These are phyloP conservation scores for Acanthamoeba sp. DNA, from an alignment of 208 protist species.

Conservation along the genomic window DNA sequence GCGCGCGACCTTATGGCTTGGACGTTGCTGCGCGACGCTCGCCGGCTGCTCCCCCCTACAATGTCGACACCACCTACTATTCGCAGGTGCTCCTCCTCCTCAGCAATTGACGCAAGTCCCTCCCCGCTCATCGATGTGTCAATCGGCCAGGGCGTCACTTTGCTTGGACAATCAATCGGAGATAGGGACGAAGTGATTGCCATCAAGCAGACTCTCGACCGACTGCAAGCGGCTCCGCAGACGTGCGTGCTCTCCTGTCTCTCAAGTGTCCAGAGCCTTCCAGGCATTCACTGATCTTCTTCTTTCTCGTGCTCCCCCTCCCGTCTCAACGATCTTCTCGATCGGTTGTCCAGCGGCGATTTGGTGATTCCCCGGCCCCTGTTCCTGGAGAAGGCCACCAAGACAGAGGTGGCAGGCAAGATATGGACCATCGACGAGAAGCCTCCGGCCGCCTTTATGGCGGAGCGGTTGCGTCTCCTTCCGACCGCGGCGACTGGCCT, in stretches of 20 bases:
- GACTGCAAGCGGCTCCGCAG: not conserved
- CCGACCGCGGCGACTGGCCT: not conserved
- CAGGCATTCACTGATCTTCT: too few species aligned
- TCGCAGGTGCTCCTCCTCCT: not conserved
- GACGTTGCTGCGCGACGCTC: not conserved
- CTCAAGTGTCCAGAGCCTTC: too few species aligned
- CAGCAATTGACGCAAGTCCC: not conserved
- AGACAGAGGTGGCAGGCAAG: not conserved
- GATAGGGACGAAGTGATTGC: slow-evolving; percentile 2
- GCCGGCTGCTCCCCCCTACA: not conserved
- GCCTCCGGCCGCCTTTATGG: not conserved
- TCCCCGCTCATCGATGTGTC: not conserved
- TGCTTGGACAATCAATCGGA: not conserved
- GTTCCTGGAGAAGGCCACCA: slow-evolving; percentile 42
- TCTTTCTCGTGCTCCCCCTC: not conserved
- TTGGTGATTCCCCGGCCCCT: not conserved
- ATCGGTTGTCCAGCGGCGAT: slow-evolving; percentile 16
- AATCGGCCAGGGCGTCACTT: not conserved
- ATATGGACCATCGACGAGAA: not conserved
- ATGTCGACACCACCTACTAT: not conserved
- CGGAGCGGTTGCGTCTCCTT: not conserved
- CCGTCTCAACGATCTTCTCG: too few species aligned
- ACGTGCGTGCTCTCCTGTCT: not conserved
- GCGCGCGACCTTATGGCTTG: not conserved
- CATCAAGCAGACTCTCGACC: slow-evolving; percentile 5